Conservation (phyloP, 2,329 filamentous ascomycete genomes). For the Calcarisporium arbuscula region DNA sequence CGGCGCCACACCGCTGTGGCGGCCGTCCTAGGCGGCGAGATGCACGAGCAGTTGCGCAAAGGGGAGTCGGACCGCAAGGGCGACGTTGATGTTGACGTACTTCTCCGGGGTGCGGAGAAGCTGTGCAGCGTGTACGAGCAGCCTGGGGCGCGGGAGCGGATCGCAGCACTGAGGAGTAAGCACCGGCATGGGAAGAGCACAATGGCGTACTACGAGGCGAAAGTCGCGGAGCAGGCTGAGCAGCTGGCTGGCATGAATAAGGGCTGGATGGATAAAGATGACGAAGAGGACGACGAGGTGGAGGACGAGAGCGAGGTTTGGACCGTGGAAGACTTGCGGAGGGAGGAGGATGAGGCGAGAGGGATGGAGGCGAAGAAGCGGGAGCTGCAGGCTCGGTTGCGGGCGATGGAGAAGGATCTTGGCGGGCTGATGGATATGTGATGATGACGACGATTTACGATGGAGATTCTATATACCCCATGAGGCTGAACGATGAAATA, state of each 20-base stretch:
- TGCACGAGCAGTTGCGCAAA: slow-evolving; percentile 71
- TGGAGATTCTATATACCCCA: too few relatives aligned
- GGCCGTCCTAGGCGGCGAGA: slow-evolving; percentile 78
- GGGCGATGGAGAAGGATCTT: slow-evolving; percentile 49
- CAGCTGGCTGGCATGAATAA: slow-evolving; percentile 69
- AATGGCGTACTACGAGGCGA: slow-evolving; percentile 71
- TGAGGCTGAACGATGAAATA: too few relatives aligned
- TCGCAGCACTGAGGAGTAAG: slow-evolving; percentile 64
- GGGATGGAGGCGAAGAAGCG: slow-evolving; percentile 51
- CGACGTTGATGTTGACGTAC: slow-evolving; percentile 78
- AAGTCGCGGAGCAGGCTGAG: slow-evolving; percentile 69
- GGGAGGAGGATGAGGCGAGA: slow-evolving; percentile 61
- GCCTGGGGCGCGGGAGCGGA: slow-evolving; percentile 70
- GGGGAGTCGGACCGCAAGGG: slow-evolving; percentile 47
- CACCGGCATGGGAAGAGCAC: slow-evolving; percentile 67
- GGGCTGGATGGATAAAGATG: slow-evolving; percentile 49
- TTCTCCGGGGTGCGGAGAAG: slow-evolving; percentile 84
- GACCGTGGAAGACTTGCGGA: slow-evolving; percentile 62
- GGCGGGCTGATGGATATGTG: slow-evolving; percentile 49
- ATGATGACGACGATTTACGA: too few relatives aligned
- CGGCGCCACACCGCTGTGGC: slow-evolving; percentile 78
- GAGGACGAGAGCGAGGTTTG: slow-evolving; percentile 41
- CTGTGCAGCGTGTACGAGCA: slow-evolving; percentile 83
- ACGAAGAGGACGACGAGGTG: slow-evolving; percentile 47
- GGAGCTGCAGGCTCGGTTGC: slow-evolving; percentile 47